phyloP scores from a whole-genome alignment of 1,284 basidiomycete genomes.

The Golubevia pallescens region DNA sequence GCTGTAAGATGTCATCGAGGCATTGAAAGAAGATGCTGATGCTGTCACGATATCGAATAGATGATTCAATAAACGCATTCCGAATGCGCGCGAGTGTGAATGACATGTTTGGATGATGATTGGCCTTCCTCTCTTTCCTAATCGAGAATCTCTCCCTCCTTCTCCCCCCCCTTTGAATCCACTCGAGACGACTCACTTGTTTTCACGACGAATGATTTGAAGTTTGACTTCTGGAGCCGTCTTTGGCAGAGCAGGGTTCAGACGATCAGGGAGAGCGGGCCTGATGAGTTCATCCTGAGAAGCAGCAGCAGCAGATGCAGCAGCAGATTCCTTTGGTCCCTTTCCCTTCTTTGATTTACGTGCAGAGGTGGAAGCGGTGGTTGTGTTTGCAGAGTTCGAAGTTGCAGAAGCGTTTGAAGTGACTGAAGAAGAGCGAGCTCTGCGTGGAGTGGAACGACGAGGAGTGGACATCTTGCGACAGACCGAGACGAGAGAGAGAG shows the following conservation, averaged over 20 bases:
- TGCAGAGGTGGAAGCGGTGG: constrained; percentile 24
- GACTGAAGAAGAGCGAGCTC: constrained; percentile 49
- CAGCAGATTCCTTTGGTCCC: constrained; percentile 1
- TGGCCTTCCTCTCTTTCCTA: too few species aligned
- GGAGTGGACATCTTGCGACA: constrained; percentile 4
- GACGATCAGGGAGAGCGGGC: constrained; percentile 44
- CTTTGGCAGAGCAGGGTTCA: constrained; percentile 47
- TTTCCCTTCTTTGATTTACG: constrained; percentile 30
- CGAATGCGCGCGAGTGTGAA: too few species aligned
- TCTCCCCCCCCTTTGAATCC: too few species aligned
- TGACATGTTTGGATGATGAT: too few species aligned
- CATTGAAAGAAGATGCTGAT: too few species aligned
- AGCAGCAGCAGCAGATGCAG: constrained; percentile 14
- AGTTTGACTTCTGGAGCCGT: constrained; percentile 52
- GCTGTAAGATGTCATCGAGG: too few species aligned
- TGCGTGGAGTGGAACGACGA: constrained; percentile 39
- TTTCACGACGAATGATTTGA: constrained; percentile 59
- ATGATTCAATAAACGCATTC: too few species aligned
- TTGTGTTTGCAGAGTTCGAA: constrained; percentile 14
- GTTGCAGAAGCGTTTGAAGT: constrained; percentile 42
- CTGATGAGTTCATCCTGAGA: constrained; percentile 19
- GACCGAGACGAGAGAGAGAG: too few species aligned
- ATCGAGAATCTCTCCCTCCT: too few species aligned
- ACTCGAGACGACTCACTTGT: constrained; percentile 29
- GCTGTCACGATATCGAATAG: too few species aligned